Evolutionary conservation across 2,329 filamentous ascomycete species (phyloP).

Genomic region (Epichloe scottii): DNA sequence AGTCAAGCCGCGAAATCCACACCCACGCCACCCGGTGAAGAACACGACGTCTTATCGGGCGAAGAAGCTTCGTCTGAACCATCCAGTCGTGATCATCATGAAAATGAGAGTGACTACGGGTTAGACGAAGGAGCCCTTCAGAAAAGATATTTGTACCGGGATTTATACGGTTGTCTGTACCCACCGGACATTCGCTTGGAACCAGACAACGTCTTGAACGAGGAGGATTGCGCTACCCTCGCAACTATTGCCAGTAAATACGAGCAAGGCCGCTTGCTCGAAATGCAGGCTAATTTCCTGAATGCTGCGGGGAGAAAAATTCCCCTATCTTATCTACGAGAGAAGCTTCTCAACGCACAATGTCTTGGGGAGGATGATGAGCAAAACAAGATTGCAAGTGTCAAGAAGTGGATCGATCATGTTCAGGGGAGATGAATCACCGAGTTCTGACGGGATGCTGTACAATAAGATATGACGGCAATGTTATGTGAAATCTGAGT

Average conservation of each 20-base stretch:
- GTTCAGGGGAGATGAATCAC: background rate
- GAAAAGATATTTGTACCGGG: constrained; percentile 18
- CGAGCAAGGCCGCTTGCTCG: constrained; percentile 23
- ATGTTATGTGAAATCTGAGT: no score
- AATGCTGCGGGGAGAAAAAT: constrained; percentile 31
- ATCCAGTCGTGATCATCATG: background rate
- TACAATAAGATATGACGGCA: no score
- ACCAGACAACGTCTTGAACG: constrained; percentile 15
- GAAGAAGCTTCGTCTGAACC: constrained; percentile 17
- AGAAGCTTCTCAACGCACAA: constrained; percentile 11
- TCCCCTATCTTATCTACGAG: constrained; percentile 23
- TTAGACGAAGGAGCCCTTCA: constrained; percentile 12
- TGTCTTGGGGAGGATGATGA: background rate
- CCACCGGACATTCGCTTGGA: constrained; percentile 12
- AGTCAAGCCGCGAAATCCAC: no score
- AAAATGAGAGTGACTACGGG: constrained; percentile 2
- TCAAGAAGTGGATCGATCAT: constrained; percentile 1
- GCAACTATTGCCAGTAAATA: constrained; percentile 22
- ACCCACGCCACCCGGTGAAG: background rate
- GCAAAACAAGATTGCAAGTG: background rate
- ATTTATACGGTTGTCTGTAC: constrained; percentile 20
- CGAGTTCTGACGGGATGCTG: no score
- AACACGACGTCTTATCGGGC: constrained; percentile 11
- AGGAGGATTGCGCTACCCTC: constrained; percentile 23
- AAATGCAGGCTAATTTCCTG: constrained; percentile 31